A percentile compares a stretch with the other conserved stretches of the same genome.
Conservation (phyloP, 2,329 filamentous ascomycete species). For the Emmonsia crescens region DNA sequence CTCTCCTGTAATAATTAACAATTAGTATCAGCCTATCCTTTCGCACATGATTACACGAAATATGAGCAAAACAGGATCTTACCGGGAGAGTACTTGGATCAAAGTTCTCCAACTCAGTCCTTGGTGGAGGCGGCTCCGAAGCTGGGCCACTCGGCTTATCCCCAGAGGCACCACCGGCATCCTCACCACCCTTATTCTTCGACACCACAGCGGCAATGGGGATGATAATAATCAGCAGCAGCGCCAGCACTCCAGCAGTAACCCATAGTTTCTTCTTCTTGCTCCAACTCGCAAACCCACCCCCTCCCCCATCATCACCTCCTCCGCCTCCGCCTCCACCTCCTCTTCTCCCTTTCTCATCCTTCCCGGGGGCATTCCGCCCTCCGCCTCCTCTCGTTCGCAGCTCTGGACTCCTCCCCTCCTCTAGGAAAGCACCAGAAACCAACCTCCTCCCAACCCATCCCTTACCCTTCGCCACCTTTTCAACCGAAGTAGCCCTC, state of each 20-base stretch:
- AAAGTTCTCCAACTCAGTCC: constrained; percentile 43
- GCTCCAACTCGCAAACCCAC: constrained; percentile 28
- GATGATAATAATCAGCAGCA: constrained; percentile 56
- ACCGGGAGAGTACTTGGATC: constrained; percentile 50
- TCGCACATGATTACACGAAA: not conserved
- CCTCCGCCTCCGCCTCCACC: constrained; percentile 25
- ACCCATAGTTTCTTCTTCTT: constrained; percentile 43
- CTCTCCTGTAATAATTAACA: constrained; percentile 26
- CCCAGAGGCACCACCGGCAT: constrained; percentile 15
- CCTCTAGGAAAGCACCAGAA: constrained; percentile 59
- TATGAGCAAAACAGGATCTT: constrained; percentile 9
- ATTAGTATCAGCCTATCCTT: constrained; percentile 8
- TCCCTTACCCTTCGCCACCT: constrained; percentile 17
- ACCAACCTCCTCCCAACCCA: constrained; percentile 49
- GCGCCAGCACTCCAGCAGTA: constrained; percentile 41
- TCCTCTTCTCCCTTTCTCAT: constrained; percentile 43
- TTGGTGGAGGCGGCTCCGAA: constrained; percentile 21
- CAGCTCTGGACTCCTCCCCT: constrained; percentile 45
- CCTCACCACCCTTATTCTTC: constrained; percentile 40
- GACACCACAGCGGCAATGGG: constrained; percentile 55
- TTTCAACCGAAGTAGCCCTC: constrained; percentile 11
- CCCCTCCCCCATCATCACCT: constrained; percentile 27
- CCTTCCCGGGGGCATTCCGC: constrained; percentile 35
- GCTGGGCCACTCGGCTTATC: constrained; percentile 18
- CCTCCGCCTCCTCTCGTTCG: constrained; percentile 40